Base-by-base conservation (phyloP, 1,139 yeast genomes). In the Arxiozyma bovina region DNA sequence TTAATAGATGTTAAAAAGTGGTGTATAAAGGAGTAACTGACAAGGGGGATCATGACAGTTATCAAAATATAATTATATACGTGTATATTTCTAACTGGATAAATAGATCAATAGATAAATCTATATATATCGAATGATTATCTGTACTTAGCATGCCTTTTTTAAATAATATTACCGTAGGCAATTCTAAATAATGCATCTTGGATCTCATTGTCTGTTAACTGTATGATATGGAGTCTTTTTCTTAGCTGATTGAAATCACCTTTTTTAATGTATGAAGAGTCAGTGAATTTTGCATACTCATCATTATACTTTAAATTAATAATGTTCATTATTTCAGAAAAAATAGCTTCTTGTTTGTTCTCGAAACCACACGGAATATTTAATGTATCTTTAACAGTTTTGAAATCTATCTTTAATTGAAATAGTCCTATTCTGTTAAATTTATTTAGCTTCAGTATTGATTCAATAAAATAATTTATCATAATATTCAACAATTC, bases 361-460 rank as follows among this genome's bases (percentile, higher is more conserved):
- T 70, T 60, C 64, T 63, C 56, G 60, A 73, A 18, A 4, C 48
- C 54, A n/a, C 69, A 72, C 65, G 63, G 63, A 45, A 67, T 60
- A 2, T 66, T 69, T 53, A 85, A 64, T 40, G 70, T 60, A 1
- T 68, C 63, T 60, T 76, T 73, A n/a, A 85, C 58, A 43, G 75
- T 74, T 1, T 70, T 66, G 43, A 84, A 72, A 66, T 88, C 96
- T 4, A 67, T 60, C 7, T 71, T 65, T 23, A 89, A 72, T 63
- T 85, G 91, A 8, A 62, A 61, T 1, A 82, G 77, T 0, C 96
- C 96, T 0, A 59, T 51, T 17, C 63, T 59, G 48, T 77, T 78
- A 69, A 89, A 89, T 58, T 75, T 78, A 65, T 85, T 85, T 52
- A 83, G 79, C 58, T 84, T 81, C 50, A 86, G 73, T 50, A 86